Conservation (phyloP, 2,329 filamentous ascomycete species). For the Epichloe brachyelytri region DNA sequence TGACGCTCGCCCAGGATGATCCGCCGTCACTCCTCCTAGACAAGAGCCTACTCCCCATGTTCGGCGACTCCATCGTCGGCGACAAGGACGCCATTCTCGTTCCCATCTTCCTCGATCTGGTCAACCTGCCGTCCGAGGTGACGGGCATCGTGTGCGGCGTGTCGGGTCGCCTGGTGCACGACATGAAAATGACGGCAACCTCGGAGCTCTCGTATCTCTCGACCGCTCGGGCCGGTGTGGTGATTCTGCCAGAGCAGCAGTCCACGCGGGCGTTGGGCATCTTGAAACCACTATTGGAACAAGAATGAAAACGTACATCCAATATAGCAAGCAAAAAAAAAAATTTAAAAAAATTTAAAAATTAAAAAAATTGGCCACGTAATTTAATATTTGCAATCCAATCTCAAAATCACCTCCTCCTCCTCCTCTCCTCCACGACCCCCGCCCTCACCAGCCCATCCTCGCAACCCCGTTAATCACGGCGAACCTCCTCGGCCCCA, state of each 20-base stretch:
- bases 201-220: conserved; percentile 84
- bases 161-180: conserved; percentile 66
- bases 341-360: too few species aligned
- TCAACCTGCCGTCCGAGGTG: conserved; percentile 68
- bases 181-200: conserved; percentile 41
- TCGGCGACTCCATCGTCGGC: conserved; percentile 64
- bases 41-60: conserved; percentile 49
- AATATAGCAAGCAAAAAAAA: too few species aligned
- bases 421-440: conserved; percentile 37
- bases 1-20: conserved; percentile 61
- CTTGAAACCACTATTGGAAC: conserved; percentile 39
- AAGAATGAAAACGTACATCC: conserved; percentile 9
- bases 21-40: conserved; percentile 63
- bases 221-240: conserved; percentile 77
- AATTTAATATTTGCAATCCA: neutral
- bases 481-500: conserved; percentile 81
- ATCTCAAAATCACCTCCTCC: neutral
- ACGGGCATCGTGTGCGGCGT: conserved; percentile 94
- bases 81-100: conserved; percentile 59
- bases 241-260: conserved; percentile 69
- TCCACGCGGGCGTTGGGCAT: conserved; percentile 61
- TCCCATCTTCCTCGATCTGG: conserved; percentile 80
- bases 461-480: conserved; percentile 79
- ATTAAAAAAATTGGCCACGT: neutral
- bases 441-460: conserved; percentile 73